Conservation (phyloP, 2,329 filamentous ascomycete species). For the Penicillium expansum region DNA sequence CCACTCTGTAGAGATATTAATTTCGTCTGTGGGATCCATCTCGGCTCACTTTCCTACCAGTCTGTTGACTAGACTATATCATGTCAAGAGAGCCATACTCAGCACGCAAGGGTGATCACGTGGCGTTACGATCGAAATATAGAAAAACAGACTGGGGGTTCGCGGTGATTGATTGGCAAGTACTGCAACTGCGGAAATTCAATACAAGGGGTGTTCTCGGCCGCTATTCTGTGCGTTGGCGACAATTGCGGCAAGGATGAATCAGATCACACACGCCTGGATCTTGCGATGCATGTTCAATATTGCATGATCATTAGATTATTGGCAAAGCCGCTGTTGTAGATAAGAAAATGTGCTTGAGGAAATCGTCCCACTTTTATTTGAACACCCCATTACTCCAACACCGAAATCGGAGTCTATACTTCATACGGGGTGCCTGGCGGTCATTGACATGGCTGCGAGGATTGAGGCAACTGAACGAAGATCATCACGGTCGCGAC, state of each 20-base stretch:
- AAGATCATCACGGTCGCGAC: neutral
- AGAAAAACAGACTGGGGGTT: neutral
- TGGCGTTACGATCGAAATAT: neutral
- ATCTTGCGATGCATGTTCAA: neutral
- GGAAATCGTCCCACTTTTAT: conserved; percentile 11
- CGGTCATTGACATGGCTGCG: conserved; percentile 10
- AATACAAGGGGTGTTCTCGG: neutral
- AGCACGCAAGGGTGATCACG: neutral
- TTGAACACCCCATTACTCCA: conserved; percentile 9
- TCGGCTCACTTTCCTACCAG: no score
- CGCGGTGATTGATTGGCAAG: neutral
- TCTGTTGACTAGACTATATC: neutral
- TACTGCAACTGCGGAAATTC: neutral
- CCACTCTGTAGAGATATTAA: no score
- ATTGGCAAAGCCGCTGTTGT: conserved; percentile 8
- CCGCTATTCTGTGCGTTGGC: neutral
- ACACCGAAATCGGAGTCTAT: conserved; percentile 13
- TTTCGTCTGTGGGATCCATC: no score
- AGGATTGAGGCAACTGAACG: conserved; percentile 1
- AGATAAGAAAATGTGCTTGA: conserved; percentile 2
- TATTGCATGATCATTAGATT: neutral
- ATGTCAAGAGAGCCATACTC: neutral
- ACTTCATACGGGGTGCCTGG: neutral
- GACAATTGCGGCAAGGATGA: conserved; percentile 7
- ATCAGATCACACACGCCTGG: conserved; percentile 11